Evolutionary conservation across 2,329 filamentous ascomycete genomes (phyloP).

Genomic region (Calonectria henricotiae): DNA sequence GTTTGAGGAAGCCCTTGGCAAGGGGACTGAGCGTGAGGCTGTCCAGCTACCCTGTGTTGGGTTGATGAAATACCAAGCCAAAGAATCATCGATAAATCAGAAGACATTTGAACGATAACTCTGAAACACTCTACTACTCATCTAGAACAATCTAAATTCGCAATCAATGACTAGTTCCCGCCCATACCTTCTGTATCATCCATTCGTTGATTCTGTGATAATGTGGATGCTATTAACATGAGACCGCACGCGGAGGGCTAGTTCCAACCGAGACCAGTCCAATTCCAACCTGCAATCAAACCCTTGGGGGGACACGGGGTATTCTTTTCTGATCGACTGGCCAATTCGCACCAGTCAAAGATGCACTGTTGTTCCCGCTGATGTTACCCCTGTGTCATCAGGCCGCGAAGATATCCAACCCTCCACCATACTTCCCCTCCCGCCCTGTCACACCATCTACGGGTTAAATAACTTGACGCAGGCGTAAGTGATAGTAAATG

Average conservation of each 20-base stretch:
- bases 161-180: not conserved
- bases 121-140: not conserved
- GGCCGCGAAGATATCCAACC: not conserved
- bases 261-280: not conserved
- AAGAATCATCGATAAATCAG: not conserved
- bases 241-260: not conserved
- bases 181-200: too few species aligned
- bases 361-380: not conserved
- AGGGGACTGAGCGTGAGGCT: not conserved
- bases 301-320: not conserved
- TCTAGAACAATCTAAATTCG: not conserved
- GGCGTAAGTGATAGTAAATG: slow-evolving; percentile 58
- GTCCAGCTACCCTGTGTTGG: not conserved
- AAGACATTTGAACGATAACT: not conserved
- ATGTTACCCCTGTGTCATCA: not conserved
- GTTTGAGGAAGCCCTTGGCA: too few species aligned
- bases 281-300: not conserved
- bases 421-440: not conserved
- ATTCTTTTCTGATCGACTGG: not conserved
- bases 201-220: not conserved
- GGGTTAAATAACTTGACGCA: slow-evolving; percentile 7
- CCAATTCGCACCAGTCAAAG: too few species aligned
- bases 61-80: not conserved
- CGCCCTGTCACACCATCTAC: not conserved
- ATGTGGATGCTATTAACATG: too few species aligned